Conservation (phyloP, 257 asterid species). For the Primulina huaijiensis region DNA sequence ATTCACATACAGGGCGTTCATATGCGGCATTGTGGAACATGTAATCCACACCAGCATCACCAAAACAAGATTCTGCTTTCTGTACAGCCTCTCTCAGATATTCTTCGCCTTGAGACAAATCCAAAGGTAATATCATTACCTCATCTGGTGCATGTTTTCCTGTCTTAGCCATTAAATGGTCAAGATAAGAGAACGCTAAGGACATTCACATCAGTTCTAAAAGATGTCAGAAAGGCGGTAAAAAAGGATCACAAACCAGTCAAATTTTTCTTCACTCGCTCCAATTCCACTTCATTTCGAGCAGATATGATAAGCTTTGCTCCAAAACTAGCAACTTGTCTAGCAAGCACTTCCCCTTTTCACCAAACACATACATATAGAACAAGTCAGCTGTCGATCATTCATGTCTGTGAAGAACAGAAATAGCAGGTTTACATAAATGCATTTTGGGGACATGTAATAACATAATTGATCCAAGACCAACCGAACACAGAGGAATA, state of each 20-base stretch:
- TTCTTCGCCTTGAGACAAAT: constrained; percentile 75
- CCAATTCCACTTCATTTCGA: constrained; percentile 79
- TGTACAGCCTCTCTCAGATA: constrained; percentile 58
- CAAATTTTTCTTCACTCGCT: constrained; percentile 69
- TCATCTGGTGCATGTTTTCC: constrained; percentile 86
- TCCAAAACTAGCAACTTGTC: constrained; percentile 84
- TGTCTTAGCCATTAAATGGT: constrained; percentile 34
- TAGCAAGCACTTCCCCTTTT: constrained; percentile 87
- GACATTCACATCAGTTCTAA: constrained; percentile 6
- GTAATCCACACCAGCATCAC: constrained; percentile 91
- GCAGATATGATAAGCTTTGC: constrained; percentile 95
- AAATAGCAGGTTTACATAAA: not conserved
- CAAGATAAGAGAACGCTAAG: constrained; percentile 24
- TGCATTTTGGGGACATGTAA: too few relatives aligned
- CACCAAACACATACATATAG: constrained; percentile 26
- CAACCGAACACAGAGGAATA: not conserved
- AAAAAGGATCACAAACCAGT: constrained; percentile 45
- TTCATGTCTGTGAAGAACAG: constrained; percentile 9
- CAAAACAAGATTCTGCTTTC: constrained; percentile 76
- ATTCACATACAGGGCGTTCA: constrained; percentile 87
- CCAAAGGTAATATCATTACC: constrained; percentile 80
- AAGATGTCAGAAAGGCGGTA: constrained; percentile 2
- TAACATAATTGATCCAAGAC: too few relatives aligned
- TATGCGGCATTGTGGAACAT: constrained; percentile 95
- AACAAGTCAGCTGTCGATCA: constrained; percentile 5